A percentile compares a stretch with the other conserved stretches of the same genome.
phyloP scores from a whole-genome alignment of 352 stramenopile genomes.

The Phytopythium sindhum region DNA sequence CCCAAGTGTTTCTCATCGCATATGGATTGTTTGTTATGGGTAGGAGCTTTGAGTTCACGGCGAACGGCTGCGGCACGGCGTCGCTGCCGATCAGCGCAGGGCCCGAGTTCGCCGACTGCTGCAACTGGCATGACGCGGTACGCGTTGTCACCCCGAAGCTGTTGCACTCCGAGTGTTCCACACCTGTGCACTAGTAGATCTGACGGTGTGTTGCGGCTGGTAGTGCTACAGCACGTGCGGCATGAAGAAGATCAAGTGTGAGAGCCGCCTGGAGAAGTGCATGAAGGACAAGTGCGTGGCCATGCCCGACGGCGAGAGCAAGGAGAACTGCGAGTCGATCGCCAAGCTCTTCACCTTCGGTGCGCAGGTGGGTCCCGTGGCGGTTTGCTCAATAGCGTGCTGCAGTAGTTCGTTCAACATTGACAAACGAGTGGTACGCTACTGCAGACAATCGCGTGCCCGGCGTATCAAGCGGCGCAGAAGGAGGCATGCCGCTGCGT shows the following conservation, averaged over 20 bases:
- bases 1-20: too few relatives aligned
- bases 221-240: slow-evolving; percentile 82
- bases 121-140: slow-evolving; percentile 81
- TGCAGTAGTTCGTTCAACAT: background rate
- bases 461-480: slow-evolving; percentile 61
- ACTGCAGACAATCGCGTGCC: slow-evolving; percentile 58
- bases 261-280: slow-evolving; percentile 70
- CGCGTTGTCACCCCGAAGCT: slow-evolving; percentile 9
- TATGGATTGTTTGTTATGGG: background rate
- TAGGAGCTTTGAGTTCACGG: slow-evolving; percentile 70
- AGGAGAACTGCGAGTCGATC: slow-evolving; percentile 53
- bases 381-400: background rate
- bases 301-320: slow-evolving; percentile 14
- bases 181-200: background rate
- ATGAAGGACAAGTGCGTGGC: slow-evolving; percentile 54
- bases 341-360: slow-evolving; percentile 64
- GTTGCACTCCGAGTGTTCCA: too few relatives aligned
- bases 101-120: slow-evolving; percentile 64
- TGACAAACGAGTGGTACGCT: background rate
- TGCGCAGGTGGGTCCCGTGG: slow-evolving; percentile 26
- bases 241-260: slow-evolving; percentile 68
- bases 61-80: slow-evolving; percentile 72
- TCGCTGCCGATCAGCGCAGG: slow-evolving; percentile 42
- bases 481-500: slow-evolving; percentile 73
- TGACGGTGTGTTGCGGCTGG: background rate